Evolutionary conservation across 2,329 filamentous ascomycete species (phyloP), one percentile per base, ranked within the genome.

Genomic region (Thermomyces lanuginosus): DNA sequence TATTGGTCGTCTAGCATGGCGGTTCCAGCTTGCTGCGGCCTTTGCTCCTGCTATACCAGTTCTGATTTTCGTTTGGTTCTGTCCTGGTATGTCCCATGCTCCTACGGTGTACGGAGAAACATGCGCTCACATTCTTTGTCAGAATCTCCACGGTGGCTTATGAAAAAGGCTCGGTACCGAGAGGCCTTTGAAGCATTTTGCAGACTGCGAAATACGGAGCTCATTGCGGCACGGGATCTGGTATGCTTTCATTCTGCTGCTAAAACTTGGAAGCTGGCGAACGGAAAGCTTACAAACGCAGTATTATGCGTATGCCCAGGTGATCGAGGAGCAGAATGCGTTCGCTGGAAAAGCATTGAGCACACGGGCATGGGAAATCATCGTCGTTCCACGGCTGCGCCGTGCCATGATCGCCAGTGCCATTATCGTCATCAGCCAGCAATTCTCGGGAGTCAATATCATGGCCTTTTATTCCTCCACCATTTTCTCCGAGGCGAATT

Each of bases 391-490:
- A 4, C 54, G 58, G n/a, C 48, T 61, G 27, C 52, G 58, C 22
- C 56, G 58, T 21, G 81, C 82, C 2, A 83, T 73, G 4, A 61
- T 78, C 15, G 81, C 79, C 4, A 76, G 79, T 1, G 77, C 72
- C 36, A 70, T 72, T 2, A 78, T 86, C 38, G 91, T 91, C 80
- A 72, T 77, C 40, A 72, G 70, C 0, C 73, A 78, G 48, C 72
- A 77, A 48, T 72, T 77, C 64, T 76, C 71, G 38, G 67, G 65
- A 53, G 61, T 77, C 48, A 79, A 79, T 43, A 76, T 81, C 30
- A 76, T 82, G 29, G 72, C 76, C 1, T 82, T 82, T 49, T 82
- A 82, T 50, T 75, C 69, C 1, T 72, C 70, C 0, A 74, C 70
- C 1, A 49, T 63, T 25, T 61, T 63, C 26, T 27, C 31, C 4